Base-by-base conservation (phyloP, 352 stramenopile species). In the Globisporangium camurandrum region DNA sequence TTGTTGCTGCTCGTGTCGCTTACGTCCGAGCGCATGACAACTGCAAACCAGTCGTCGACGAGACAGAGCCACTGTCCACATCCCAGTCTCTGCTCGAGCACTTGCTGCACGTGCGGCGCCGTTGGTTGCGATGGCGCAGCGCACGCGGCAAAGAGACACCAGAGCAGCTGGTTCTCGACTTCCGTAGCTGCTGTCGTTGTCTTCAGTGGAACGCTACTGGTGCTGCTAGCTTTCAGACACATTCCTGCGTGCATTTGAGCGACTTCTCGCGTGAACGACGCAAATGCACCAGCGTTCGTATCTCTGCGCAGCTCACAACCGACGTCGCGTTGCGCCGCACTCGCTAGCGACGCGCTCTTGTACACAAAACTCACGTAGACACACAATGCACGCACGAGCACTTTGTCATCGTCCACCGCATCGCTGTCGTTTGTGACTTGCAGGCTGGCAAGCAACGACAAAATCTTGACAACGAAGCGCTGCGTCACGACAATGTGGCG, bases 311-410 rank as follows among this genome's bases (percentile, higher is more conserved):
- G 41, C 24, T 66, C 66, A 12, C 79, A 63, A 1, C 53, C 59
- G 41, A 84, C 83, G 12, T 48, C 72, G 17, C 59, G 50, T 9
- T 77, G 66, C 12, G 71, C 49, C 20, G 45, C 34, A 0, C 58
- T 14, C 19, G 43, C 33, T 10, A 27, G 16, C 42, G 59, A 36
- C 37, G 45, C 48, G 43, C 46, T 19, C 20, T 46, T 45, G 50
- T 75, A 72, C n/a, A 76, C 71, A 27, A 82, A 84, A 14, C 60
- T 63, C 6, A 87, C 54, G 39, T 87, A 87, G 7, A 69, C 54
- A 20, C 62, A 76, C 6, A 87, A 56, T n/a, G 72, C 68, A 9
- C 51, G 59, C 24, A 67, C 62, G 33, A 87, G 27, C 10, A 51
- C 27, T 11, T 66, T 51, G 2, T 78, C 61, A 4, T 57, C 28